phyloP scores from a whole-genome alignment of 2,329 filamentous ascomycete species.

The Claviceps arundinis region DNA sequence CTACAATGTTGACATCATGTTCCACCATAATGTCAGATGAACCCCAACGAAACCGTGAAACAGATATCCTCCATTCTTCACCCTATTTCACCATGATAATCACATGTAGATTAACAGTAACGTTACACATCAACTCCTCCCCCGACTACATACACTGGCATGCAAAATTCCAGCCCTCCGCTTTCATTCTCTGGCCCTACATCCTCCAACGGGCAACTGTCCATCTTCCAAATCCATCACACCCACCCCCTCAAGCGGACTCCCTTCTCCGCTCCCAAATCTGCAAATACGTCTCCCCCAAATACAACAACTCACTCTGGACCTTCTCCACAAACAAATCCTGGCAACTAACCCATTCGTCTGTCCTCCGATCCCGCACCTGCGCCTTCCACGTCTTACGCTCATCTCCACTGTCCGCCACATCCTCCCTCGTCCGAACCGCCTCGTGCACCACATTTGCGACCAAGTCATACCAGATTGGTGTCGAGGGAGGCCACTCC shows the following conservation, averaged over 20 bases:
- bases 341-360: conserved; percentile 87
- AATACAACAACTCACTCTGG: conserved; percentile 77
- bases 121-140: too few relatives aligned
- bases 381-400: conserved; percentile 90
- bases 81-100: too few relatives aligned
- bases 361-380: conserved; percentile 63
- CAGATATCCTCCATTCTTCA: too few relatives aligned
- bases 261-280: conserved; percentile 76
- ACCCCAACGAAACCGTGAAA: too few relatives aligned
- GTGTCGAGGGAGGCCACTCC: conserved; percentile 58
- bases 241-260: background rate
- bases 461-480: conserved; percentile 88
- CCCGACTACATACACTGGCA: too few relatives aligned
- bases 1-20: too few relatives aligned
- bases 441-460: conserved; percentile 88
- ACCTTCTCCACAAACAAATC: conserved; percentile 87
- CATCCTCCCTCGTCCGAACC: conserved; percentile 64
- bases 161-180: too few relatives aligned
- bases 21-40: too few relatives aligned
- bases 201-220: too few relatives aligned
- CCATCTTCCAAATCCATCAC: too few relatives aligned
- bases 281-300: conserved; percentile 90
- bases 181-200: too few relatives aligned
- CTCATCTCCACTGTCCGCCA: conserved; percentile 80
- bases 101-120: too few relatives aligned